Base-by-base conservation (phyloP, 2,329 filamentous ascomycete genomes). In the Colletotrichum ledebouriae region DNA sequence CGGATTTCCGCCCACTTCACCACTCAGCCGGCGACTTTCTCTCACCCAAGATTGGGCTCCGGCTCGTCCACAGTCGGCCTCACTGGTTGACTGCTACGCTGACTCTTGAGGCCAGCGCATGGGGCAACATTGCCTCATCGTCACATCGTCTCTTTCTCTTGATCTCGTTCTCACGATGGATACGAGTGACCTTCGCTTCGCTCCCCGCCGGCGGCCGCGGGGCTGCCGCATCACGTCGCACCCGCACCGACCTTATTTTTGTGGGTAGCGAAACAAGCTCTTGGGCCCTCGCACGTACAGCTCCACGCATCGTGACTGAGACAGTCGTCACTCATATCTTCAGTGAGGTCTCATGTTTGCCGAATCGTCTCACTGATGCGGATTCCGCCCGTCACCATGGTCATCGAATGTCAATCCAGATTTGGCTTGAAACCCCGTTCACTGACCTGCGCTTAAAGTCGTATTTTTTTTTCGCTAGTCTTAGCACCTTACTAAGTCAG, bases 101-200 rank as follows among this genome's bases (percentile, higher is more conserved):
- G 53, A 60, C 25, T 53, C 47, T 59, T 49, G 17, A 53, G 57
- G 15, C 39, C 37, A 50, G 42, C 44, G 37, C 56, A 59, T 12
- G 53, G 20, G 25, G 39, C 62, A 17, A 49, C 61, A 44, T 59
- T 17, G 47, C 57, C 25, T 25, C 56, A 59, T 62, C 25, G 49
- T 62, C 57, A 59, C 57, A 59, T 65, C 62, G 62, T 5, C 25
- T 29, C 25, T 29, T 29, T 60, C 62, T 44, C 39, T 53, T 46
- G 46, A 60, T 42, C 49, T 41, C 33, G 49, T 33, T 49, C 41
- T 49, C 41, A 66, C 49, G n/a, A 66, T 66, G 57, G 33, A 61
- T 66, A 61, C 57, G 63, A 66, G 49, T 4, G 22, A 11, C 34
- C 7, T 39, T 39, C 56, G 7, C 46, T 34, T 39, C 47, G 17